Evolutionary conservation across 495 filamentous ascomycete species (phyloP), one percentile per base, ranked within the genome.

Genomic region (Penicillium canariense): DNA sequence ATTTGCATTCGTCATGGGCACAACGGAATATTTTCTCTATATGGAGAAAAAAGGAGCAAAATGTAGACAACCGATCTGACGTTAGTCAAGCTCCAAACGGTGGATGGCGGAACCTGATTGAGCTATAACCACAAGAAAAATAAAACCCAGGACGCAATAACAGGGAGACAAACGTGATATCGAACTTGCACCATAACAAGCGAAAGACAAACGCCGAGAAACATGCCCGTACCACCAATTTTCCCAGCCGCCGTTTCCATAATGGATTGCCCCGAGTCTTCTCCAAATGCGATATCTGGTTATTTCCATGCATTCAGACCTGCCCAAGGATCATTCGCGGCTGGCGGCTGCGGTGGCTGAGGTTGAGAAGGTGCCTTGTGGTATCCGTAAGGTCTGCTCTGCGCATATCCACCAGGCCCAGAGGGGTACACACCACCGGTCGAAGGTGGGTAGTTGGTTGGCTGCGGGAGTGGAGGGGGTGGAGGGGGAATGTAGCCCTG

Each of bases 401-500:
- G 77, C 17, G 81, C 78, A 67, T 84, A 85, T 3, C 82, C 84
- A 12, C 81, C 80, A 8, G 82, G 81, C 5, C 81, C 82, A 39
- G 78, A 72, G 2, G 82, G 83, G 67, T 83, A 83, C n/a, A 69
- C 56, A 2, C 53, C 39, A 1, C 71, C 69, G 36, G 72, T 58
- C 12, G 75, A 66, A n/a, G 70, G 80, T 45, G 86, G 84, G 59
- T 91, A 90, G 15, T 81, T 85, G 0, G 87, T 85, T 34, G 89
- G 87, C 31, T 89, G 87, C 8, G 89, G 90, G 11, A 87, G 88
- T 3, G 87, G 89, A 0, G 93, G 93, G 17, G 93, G 93, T 8
- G 93, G 93, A 1, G 93, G 93, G 1, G 92, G 93, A 32, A 96
- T 83, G 67, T 96, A 97, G 15, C 91, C 91, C 15, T 84, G 82